Evolutionary conservation across 2,329 filamentous ascomycete genomes (phyloP).

Genomic region (Aspergillus udagawae): DNA sequence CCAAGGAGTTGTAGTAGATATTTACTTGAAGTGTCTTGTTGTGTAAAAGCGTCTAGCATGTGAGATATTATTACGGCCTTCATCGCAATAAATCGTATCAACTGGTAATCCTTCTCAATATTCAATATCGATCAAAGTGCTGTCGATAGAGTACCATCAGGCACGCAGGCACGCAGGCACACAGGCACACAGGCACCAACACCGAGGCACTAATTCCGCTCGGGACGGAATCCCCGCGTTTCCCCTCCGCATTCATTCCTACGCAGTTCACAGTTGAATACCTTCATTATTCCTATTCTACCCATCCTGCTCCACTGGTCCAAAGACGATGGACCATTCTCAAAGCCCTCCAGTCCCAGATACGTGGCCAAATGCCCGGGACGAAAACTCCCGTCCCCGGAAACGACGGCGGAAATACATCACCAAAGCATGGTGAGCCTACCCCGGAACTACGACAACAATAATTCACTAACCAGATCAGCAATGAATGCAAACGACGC

Average conservation of each 20-base stretch:
- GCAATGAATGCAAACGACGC: slow-evolving; percentile 60
- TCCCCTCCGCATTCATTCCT: not conserved
- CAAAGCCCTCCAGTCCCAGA: not conserved
- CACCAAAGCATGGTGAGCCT: slow-evolving; percentile 56
- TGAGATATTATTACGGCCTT: too few species aligned
- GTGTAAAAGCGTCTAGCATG: not conserved
- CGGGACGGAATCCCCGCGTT: slow-evolving; percentile 16
- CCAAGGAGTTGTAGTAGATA: slow-evolving; percentile 40
- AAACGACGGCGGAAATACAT: slow-evolving; percentile 62
- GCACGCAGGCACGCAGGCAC: too few species aligned
- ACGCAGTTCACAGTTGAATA: not conserved
- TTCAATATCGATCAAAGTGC: too few species aligned
- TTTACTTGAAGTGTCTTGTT: not conserved
- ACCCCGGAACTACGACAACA: not conserved
- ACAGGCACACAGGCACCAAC: not conserved
- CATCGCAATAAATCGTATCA: not conserved
- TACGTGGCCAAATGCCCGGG: slow-evolving; percentile 5
- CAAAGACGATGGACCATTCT: not conserved
- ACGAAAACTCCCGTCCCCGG: slow-evolving; percentile 38
- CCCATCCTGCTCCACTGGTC: not conserved
- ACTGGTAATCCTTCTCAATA: too few species aligned
- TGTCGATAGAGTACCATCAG: too few species aligned
- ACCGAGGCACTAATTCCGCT: not conserved
- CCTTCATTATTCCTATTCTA: not conserved
- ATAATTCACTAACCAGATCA: slow-evolving; percentile 15